Evolutionary conservation across 805 yeast species (phyloP), one percentile per base, ranked within the genome.

Genomic region (Wickerhamomyces tratensis): DNA sequence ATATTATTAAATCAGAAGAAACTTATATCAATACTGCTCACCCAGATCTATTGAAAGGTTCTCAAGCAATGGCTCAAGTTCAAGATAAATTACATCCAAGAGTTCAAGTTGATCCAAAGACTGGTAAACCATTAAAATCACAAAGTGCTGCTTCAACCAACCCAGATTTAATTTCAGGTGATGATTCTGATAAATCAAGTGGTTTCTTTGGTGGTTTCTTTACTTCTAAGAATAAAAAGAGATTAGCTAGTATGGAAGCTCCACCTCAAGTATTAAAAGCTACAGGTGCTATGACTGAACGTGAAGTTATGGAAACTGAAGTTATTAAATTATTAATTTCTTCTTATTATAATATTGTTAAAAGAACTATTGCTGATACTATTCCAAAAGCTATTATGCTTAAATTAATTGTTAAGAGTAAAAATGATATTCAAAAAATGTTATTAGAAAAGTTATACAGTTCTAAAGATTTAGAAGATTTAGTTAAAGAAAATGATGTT

Each of bases 191-290:
- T 45, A 70, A 70, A 41, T 50, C 69, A 34, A 76, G 79, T 41
- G 95, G 97, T 6, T 93, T 91, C 67, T 93, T 93, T 62, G 96
- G 97, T 42, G 95, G 96, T 1, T 91, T 93, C 61, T 93, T 93
- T 65, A 78, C 89, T 9, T 77, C 91, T 5, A 89, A 88, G 66
- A 87, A 87, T 63, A 93, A 89, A 68, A 89, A 89, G 75, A 82
- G 93, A 65, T 72, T 89, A 55, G 97, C 94, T 29, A 80, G 86
- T 15, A 85, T 91, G 91, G 98, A 91, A 64, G 91, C 98, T 4
- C 98, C 98, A 40, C 98, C 98, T 36, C 79, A 95, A 33, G 89
- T 88, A 6, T 76, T 91, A 57, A 83, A 89, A 62, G 98, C 98
- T 8, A 79, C 91, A 20, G 96, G 97, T 40, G 69, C 68, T 43